phyloP scores from a whole-genome alignment of 441 rosid species.

The Populus trichocarpa region DNA sequence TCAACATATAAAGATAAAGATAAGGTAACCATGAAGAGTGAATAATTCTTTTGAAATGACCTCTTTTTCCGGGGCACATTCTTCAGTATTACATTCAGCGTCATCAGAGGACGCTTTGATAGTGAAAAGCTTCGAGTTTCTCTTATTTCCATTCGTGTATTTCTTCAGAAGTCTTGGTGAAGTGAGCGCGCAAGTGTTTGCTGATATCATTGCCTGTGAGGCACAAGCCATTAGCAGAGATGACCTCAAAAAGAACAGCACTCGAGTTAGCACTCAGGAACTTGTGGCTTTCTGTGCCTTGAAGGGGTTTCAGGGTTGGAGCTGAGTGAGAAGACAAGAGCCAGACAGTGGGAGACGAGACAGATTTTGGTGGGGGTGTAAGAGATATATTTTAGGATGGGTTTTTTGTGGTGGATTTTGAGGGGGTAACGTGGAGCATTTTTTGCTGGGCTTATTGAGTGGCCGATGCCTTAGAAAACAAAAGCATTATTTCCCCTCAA shows the following conservation, averaged over 20 bases:
- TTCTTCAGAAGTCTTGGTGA: constrained; percentile 36
- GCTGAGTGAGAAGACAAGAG: neutral
- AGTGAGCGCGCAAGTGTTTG: constrained; percentile 43
- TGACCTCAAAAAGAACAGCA: neutral
- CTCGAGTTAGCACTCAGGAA: neutral
- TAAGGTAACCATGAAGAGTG: neutral
- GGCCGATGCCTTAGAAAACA: neutral
- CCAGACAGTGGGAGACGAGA: too few species aligned
- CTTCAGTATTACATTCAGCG: constrained; percentile 75
- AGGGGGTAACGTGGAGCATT: neutral
- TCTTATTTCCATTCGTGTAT: constrained; percentile 16
- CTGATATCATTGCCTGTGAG: constrained; percentile 56
- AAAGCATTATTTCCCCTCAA: neutral
- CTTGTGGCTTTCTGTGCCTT: neutral
- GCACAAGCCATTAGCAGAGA: constrained; percentile 41
- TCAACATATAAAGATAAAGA: too few species aligned
- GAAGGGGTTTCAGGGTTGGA: neutral
- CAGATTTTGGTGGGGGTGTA: neutral
- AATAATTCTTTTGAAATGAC: constrained; percentile 21
- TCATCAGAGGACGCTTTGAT: constrained; percentile 65
- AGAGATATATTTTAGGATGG: constrained; percentile 6
- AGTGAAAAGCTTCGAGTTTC: constrained; percentile 25
- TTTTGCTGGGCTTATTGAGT: neutral
- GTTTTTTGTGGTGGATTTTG: constrained; percentile 15
- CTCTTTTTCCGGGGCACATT: constrained; percentile 97